phyloP scores from a whole-genome alignment of 2,329 filamentous ascomycete species.

The Penicillium paneum region DNA sequence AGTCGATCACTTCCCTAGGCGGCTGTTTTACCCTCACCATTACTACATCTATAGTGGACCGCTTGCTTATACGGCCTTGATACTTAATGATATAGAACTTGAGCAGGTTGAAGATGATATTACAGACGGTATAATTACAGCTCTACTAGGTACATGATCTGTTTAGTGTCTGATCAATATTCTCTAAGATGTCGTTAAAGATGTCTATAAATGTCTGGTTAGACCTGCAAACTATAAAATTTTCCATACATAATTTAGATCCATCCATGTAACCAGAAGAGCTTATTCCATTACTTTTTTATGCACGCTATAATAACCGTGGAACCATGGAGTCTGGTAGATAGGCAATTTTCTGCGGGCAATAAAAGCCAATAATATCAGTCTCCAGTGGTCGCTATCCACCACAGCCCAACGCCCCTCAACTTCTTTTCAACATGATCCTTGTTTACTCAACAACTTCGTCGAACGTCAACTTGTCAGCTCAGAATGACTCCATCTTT shows the following conservation, averaged over 20 bases:
- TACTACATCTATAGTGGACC: not conserved
- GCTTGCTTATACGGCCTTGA: not conserved
- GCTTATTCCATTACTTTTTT: not conserved
- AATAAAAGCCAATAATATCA: not conserved
- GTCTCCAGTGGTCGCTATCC: not conserved
- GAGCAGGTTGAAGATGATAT: not conserved
- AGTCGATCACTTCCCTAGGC: too few relatives aligned
- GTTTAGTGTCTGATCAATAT: not conserved
- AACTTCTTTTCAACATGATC: not conserved
- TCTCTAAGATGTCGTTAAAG: not conserved
- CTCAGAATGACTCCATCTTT: slow-evolving; percentile 31
- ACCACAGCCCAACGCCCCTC: not conserved
- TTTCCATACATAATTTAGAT: not conserved
- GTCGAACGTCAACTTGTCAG: slow-evolving; percentile 30
- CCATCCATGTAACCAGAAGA: not conserved
- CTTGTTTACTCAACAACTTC: not conserved
- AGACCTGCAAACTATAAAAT: not conserved
- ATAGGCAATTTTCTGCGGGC: not conserved
- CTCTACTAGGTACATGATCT: too few relatives aligned
- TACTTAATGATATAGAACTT: not conserved
- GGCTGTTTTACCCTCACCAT: too few relatives aligned
- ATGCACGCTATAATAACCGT: not conserved
- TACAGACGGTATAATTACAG: not conserved
- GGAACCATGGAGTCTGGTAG: too few relatives aligned
- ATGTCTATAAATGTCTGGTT: not conserved